Evolutionary conservation across 305 asterid species (phyloP).

Genomic region (Salvia sclarea): DNA sequence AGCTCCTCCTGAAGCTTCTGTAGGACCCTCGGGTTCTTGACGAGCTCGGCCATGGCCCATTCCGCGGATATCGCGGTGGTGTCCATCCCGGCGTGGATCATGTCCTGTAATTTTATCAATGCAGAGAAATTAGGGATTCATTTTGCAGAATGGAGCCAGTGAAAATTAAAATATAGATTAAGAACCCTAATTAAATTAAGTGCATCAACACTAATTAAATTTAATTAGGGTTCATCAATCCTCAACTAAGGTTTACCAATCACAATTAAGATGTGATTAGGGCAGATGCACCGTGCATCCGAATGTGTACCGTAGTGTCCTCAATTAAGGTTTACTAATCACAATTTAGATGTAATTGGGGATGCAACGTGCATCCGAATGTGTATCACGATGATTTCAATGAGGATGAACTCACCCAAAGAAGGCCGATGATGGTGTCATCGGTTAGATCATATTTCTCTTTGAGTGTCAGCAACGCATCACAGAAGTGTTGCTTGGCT

Average conservation of each 20-base stretch:
- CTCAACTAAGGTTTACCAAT: too few species aligned
- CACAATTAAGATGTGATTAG: too few species aligned
- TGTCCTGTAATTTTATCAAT: slow-evolving; percentile 15
- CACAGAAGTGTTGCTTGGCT: slow-evolving; percentile 28
- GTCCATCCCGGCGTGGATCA: slow-evolving; percentile 32
- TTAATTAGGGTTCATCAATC: too few species aligned
- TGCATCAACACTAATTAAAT: too few species aligned
- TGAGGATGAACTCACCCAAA: slow-evolving; percentile 20
- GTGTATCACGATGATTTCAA: not conserved
- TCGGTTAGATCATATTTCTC: slow-evolving; percentile 27
- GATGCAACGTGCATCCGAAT: too few species aligned
- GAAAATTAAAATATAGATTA: too few species aligned
- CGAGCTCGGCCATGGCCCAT: slow-evolving; percentile 33
- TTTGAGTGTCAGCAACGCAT: slow-evolving; percentile 25
- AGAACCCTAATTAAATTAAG: too few species aligned
- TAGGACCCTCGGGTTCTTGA: slow-evolving; percentile 29
- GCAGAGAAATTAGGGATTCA: not conserved
- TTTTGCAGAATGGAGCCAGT: too few species aligned
- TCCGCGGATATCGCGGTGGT: slow-evolving; percentile 25
- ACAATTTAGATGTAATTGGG: too few species aligned
- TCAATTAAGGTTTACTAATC: too few species aligned
- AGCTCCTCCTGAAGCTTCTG: slow-evolving; percentile 28
- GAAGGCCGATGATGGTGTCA: slow-evolving; percentile 35
- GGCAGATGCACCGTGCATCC: too few species aligned
- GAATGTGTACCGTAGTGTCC: too few species aligned